Base-by-base conservation (phyloP, 1,284 basidiomycete species). In the Uromyces viciae-fabae region DNA sequence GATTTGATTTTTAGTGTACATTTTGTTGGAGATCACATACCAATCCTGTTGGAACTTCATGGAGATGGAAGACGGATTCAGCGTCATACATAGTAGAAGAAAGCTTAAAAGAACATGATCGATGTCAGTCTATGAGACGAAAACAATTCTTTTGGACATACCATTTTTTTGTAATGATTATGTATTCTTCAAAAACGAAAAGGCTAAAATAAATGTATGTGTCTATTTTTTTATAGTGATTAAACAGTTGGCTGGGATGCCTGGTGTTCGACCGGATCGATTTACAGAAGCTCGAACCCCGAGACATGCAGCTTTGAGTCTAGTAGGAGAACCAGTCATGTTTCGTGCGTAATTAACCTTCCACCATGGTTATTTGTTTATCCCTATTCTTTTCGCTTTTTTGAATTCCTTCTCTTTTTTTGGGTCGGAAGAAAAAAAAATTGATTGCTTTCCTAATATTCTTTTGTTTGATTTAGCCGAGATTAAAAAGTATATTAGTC, bases 41-140 rank as follows among this genome's bases (percentile, higher is more conserved):
- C 5, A 82, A 82, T 82, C 81, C 81, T 3, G 81, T 82, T 14
- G 81, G 81, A 49, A 82, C 81, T 22, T 80, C 81, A 22, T 82
- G 81, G 81, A 69, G 81, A n/a, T 82, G 81, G 81, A 82, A 82
- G 68, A 75, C 73, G 31, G 81, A 82, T 58, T 62, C 69, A 58
- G 76, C 81, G 4, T 49, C 81, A 43, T 72, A 64, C 28, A 54
- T 82, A 28, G 69, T 82, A 9, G 69, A 81, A 31, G 75, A 75
- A 33, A 80, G 77, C 56, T 60, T 82, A 9, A 73, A 79, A 38
- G 73, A 81, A 40, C 81, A 82, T 40, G 77, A 80, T 54, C 78
- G 78, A 64, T 42, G 78, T 73, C 19, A 64, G 69, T 72, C 22
- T 25, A n/a, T n/a, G n/a, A n/a, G n/a, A n/a, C n/a, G n/a, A n/a